These are phyloP conservation scores for Raffaelea ambrosiae DNA, from an alignment of 2,329 filamentous ascomycete species.

Conservation along the genomic window DNA sequence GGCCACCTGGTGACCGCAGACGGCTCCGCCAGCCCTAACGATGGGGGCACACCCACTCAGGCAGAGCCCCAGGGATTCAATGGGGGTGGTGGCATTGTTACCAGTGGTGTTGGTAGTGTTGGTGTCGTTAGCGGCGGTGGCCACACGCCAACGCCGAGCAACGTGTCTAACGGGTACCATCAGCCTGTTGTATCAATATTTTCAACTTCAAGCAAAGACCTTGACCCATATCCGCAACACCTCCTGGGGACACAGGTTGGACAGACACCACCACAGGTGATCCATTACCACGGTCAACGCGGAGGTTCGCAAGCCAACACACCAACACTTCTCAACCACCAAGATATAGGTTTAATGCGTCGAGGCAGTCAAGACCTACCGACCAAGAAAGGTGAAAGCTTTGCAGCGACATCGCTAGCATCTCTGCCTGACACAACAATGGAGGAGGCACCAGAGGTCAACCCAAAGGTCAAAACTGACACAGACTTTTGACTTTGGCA, in stretches of 20 bases:
- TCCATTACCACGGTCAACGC: constrained; percentile 59
- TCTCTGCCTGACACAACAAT: constrained; percentile 28
- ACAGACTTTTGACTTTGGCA: background rate
- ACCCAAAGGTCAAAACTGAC: background rate
- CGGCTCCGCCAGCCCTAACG: constrained; percentile 41
- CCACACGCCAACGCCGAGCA: constrained; percentile 37
- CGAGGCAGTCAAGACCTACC: constrained; percentile 39
- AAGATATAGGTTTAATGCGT: constrained; percentile 36
- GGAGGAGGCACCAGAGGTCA: constrained; percentile 15
- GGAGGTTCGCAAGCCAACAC: constrained; percentile 61
- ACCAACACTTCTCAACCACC: constrained; percentile 45
- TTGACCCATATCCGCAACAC: constrained; percentile 60
- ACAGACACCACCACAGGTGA: constrained; percentile 55
- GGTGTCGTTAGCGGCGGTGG: constrained; percentile 15
- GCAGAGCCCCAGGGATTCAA: constrained; percentile 40
- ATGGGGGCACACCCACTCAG: constrained; percentile 54
- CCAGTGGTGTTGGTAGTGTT: background rate
- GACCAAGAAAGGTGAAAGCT: constrained; percentile 28
- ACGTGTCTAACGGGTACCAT: constrained; percentile 53
- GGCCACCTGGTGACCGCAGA: constrained; percentile 40
- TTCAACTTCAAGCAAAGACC: constrained; percentile 61
- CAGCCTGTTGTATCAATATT: constrained; percentile 61
- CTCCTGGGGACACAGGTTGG: constrained; percentile 53
- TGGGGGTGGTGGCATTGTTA: background rate
- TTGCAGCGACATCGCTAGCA: constrained; percentile 27